Conservation (phyloP, 2,329 filamentous ascomycete species). For the Cryphonectria radicalis region DNA sequence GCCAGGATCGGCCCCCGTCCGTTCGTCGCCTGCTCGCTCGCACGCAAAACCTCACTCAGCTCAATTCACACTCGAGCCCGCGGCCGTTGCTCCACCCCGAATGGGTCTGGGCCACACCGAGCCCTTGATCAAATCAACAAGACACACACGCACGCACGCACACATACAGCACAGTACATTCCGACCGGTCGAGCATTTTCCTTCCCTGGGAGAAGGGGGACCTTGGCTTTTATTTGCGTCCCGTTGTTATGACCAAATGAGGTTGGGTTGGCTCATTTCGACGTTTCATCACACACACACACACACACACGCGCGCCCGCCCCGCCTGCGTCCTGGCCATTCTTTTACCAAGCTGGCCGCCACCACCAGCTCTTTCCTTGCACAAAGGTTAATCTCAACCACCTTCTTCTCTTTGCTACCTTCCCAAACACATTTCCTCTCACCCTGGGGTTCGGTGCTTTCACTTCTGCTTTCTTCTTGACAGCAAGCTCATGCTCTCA, state of each 20-base stretch:
- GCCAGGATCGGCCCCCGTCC: conserved; percentile 24
- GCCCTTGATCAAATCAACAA: conserved; percentile 19
- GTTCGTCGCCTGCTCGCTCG: conserved; percentile 18
- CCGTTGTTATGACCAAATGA: conserved; percentile 50
- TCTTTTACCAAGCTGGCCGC: conserved; percentile 50
- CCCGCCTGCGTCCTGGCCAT: conserved; percentile 45
- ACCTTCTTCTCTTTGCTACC: conserved; percentile 32
- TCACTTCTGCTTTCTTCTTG: conserved; percentile 24
- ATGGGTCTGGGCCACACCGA: conserved; percentile 28
- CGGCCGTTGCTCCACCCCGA: conserved; percentile 28
- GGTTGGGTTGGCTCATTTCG: conserved; percentile 47
- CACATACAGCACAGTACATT: conserved; percentile 17
- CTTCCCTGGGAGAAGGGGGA: conserved; percentile 32
- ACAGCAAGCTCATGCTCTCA: conserved; percentile 24
- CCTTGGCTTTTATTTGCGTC: conserved; percentile 36
- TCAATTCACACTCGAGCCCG: neutral
- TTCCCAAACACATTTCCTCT: conserved; percentile 15
- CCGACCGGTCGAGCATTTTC: conserved; percentile 35
- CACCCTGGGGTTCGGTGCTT: conserved; percentile 26
- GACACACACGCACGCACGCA: too few relatives aligned
- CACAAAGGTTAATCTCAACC: conserved; percentile 44
- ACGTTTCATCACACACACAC: conserved; percentile 42
- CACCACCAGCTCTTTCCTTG: conserved; percentile 50
- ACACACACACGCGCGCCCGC: conserved; percentile 37
- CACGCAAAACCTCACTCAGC: neutral